Evolutionary conservation across 306 rosid species (phyloP).

Genomic region (Bauhinia variegata): DNA sequence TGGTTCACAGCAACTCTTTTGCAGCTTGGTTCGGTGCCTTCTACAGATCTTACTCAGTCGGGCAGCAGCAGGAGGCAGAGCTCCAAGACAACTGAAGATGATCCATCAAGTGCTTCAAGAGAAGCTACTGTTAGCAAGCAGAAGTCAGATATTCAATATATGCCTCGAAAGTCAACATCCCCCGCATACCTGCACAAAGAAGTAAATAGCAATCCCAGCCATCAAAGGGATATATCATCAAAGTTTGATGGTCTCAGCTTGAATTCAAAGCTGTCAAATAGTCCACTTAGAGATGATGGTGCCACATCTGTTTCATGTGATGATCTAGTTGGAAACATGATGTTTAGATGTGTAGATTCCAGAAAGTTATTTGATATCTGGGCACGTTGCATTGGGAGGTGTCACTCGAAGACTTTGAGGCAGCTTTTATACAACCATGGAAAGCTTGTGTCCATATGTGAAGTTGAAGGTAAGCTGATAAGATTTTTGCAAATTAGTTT

Average conservation of each 20-base stretch:
- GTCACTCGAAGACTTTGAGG: conserved; percentile 94
- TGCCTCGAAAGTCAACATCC: conserved; percentile 57
- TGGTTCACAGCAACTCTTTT: conserved; percentile 96
- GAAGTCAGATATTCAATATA: conserved; percentile 58
- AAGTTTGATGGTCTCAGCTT: conserved; percentile 47
- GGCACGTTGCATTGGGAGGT: conserved; percentile 76
- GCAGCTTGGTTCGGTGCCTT: conserved; percentile 88
- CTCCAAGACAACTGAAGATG: conserved; percentile 75
- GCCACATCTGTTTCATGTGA: conserved; percentile 60
- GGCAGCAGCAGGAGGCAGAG: conserved; percentile 91
- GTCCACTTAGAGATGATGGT: too few relatives aligned
- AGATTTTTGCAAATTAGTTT: conserved; percentile 25
- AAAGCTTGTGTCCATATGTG: conserved; percentile 90
- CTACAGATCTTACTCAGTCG: conserved; percentile 76
- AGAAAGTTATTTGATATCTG: conserved; percentile 74
- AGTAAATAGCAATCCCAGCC: conserved; percentile 48
- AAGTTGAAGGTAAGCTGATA: conserved; percentile 74
- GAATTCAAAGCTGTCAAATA: conserved; percentile 57
- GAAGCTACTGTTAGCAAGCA: conserved; percentile 57
- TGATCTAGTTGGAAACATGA: conserved; percentile 61
- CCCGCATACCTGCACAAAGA: conserved; percentile 53
- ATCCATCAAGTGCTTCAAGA: conserved; percentile 82
- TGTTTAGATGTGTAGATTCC: conserved; percentile 62
- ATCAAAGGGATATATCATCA: conserved; percentile 50
- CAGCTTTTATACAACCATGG: conserved; percentile 82